Percentiles rank a stretch among this genome's conserved stretches.
Conservation (phyloP, 331 rosid species). For the Pyrus hybrid region DNA sequence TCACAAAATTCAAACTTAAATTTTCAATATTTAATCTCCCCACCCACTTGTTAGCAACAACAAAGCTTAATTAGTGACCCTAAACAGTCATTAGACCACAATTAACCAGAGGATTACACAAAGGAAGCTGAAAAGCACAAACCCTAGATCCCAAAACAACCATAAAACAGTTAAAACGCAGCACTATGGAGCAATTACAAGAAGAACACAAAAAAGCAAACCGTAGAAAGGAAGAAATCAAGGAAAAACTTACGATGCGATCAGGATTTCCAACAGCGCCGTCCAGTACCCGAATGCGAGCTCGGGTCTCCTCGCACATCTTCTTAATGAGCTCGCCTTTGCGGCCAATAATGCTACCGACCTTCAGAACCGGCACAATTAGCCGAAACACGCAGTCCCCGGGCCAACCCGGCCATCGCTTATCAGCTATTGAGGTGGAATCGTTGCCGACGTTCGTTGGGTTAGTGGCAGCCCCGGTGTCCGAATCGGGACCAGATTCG, state of each 20-base stretch:
- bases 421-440: constrained; percentile 33
- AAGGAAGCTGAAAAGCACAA: not conserved
- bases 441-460: not conserved
- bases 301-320: constrained; percentile 86
- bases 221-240: constrained; percentile 11
- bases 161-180: not conserved
- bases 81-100: not conserved
- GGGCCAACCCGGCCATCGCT: constrained; percentile 96
- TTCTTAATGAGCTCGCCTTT: constrained; percentile 91
- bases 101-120: not conserved
- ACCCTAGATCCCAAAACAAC: not conserved
- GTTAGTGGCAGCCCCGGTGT: not conserved
- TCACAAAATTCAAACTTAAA: not conserved
- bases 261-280: constrained; percentile 75
- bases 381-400: constrained; percentile 85
- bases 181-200: not conserved
- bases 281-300: constrained; percentile 85
- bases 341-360: constrained; percentile 90
- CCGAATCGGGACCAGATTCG: constrained; percentile 6
- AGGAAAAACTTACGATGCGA: constrained; percentile 62
- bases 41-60: not conserved
- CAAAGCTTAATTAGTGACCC: not conserved
- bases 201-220: not conserved
- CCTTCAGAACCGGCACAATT: constrained; percentile 75
- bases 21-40: not conserved